phyloP scores from a whole-genome alignment of 352 stramenopile species.

The Pythium pyrilobum region DNA sequence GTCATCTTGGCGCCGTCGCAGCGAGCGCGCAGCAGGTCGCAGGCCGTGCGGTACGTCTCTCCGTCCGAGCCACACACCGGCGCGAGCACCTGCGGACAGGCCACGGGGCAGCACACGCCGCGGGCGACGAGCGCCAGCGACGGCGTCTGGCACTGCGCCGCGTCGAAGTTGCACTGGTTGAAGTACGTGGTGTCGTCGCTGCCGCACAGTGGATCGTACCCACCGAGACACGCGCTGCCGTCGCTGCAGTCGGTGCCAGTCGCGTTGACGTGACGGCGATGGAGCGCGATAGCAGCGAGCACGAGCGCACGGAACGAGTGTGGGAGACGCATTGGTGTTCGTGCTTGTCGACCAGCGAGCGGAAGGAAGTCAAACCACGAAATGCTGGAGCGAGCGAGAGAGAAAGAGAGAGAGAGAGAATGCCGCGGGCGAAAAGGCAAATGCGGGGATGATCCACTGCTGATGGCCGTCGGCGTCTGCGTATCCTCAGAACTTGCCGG shows the following conservation, averaged over 20 bases:
- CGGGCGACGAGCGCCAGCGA: not conserved
- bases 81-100: not conserved
- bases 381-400: too few relatives aligned
- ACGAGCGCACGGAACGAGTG: not conserved
- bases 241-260: not conserved
- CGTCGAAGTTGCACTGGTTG: constrained; percentile 5
- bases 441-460: too few relatives aligned
- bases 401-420: too few relatives aligned
- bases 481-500: too few relatives aligned
- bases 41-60: not conserved
- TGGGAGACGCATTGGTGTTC: too few relatives aligned
- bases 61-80: not conserved
- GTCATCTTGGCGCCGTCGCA: not conserved
- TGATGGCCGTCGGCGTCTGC: too few relatives aligned
- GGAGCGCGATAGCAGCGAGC: not conserved
- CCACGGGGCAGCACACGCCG: constrained; percentile 1
- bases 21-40: not conserved
- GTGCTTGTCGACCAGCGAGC: too few relatives aligned
- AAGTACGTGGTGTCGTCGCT: constrained; percentile 2
- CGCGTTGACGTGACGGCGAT: not conserved
- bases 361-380: too few relatives aligned
- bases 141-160: constrained; percentile 1
- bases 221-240: not conserved
- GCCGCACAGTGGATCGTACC: constrained; percentile 5
- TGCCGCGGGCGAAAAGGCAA: too few relatives aligned